Percentiles rank a stretch among this genome's conserved stretches.
phyloP scores from a whole-genome alignment of 345 rosid genomes.

The Salix arbutifolia region DNA sequence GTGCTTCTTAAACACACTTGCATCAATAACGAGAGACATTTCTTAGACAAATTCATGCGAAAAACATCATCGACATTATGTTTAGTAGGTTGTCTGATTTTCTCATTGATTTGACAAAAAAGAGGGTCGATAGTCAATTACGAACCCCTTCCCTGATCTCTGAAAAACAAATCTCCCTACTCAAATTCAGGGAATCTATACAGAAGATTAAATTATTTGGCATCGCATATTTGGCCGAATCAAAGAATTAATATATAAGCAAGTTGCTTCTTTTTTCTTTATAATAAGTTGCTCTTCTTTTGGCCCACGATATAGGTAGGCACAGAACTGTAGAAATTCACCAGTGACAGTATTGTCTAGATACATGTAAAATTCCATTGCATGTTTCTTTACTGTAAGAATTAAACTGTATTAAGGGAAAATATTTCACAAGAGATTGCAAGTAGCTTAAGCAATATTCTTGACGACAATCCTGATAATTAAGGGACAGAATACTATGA shows the following conservation, averaged over 20 bases:
- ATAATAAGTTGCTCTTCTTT: background rate
- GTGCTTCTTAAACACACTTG: conserved; percentile 18
- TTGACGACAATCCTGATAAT: too few relatives aligned
- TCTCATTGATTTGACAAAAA: conserved; percentile 2
- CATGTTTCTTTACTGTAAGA: too few relatives aligned
- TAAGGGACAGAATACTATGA: too few relatives aligned
- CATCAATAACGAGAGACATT: conserved; percentile 5
- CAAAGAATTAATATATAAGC: too few relatives aligned
- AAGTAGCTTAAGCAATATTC: too few relatives aligned
- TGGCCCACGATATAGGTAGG: background rate
- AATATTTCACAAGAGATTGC: too few relatives aligned
- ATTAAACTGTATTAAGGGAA: too few relatives aligned
- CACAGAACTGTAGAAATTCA: background rate
- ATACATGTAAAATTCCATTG: too few relatives aligned
- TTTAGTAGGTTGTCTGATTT: background rate
- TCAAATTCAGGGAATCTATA: too few relatives aligned
- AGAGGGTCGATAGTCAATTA: background rate
- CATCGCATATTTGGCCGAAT: too few relatives aligned
- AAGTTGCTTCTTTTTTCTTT: background rate
- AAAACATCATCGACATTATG: background rate
- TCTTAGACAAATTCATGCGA: background rate
- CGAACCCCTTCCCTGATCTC: background rate
- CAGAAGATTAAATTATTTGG: too few relatives aligned
- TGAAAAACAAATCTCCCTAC: background rate
- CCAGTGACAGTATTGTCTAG: too few relatives aligned